phyloP scores from a whole-genome alignment of 139 green algal species.

The Penium margaritaceum region DNA sequence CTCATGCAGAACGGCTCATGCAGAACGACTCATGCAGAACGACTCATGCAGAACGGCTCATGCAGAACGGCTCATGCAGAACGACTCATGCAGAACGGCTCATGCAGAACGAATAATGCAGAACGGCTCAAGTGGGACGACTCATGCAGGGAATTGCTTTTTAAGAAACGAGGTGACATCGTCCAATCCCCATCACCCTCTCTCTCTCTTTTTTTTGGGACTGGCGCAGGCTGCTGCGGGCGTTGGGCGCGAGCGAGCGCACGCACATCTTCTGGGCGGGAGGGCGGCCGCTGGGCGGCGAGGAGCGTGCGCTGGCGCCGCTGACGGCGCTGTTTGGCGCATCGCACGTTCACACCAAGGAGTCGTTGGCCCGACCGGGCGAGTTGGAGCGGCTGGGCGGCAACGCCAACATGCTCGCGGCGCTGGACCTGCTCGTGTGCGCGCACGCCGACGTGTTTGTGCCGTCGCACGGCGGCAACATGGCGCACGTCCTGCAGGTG shows the following conservation, averaged over 20 bases:
- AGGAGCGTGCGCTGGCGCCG: neutral
- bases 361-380: neutral
- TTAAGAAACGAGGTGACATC: too few species aligned
- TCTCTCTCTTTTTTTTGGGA: too few species aligned
- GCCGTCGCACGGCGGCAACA: constrained; percentile 30
- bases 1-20: too few species aligned
- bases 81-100: too few species aligned
- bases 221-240: constrained; percentile 24
- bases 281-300: constrained; percentile 7
- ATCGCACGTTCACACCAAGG: constrained; percentile 17
- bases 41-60: too few species aligned
- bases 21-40: too few species aligned
- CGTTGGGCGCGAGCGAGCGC: constrained; percentile 13
- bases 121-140: too few species aligned
- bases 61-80: too few species aligned
- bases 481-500: constrained; percentile 30
- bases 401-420: constrained; percentile 4
- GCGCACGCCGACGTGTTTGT: constrained; percentile 9
- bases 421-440: constrained; percentile 12
- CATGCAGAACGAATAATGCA: too few species aligned
- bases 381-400: neutral
- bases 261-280: constrained; percentile 22
- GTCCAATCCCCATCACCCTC: too few species aligned
- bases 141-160: too few species aligned
- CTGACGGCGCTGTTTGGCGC: constrained; percentile 2